A percentile compares a stretch with the other conserved stretches of the same genome.
phyloP scores from a whole-genome alignment of 306 rosid species.

The Casuarina cunninghamiana region DNA sequence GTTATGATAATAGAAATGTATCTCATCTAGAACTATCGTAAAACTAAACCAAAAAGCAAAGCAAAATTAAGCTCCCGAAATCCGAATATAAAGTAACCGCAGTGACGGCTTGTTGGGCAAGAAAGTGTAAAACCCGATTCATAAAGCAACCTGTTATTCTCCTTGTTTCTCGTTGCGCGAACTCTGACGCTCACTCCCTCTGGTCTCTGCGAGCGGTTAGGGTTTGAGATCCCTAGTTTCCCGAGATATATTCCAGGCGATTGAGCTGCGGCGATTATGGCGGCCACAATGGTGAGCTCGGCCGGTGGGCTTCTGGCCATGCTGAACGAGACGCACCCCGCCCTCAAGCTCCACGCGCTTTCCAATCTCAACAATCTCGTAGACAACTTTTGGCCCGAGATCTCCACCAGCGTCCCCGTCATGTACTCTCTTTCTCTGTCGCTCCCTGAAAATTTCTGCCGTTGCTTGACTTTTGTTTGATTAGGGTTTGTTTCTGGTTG shows the following conservation, averaged over 20 bases:
- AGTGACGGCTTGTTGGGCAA: background rate
- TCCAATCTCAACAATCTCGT: slow-evolving; percentile 88
- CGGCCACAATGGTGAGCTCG: slow-evolving; percentile 79
- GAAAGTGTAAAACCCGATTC: background rate
- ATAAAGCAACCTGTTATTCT: background rate
- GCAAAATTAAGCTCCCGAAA: no score
- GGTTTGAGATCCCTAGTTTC: background rate
- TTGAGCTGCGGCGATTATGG: slow-evolving; percentile 36
- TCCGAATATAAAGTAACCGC: no score
- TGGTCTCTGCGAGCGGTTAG: background rate
- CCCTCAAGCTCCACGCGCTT: slow-evolving; percentile 86
- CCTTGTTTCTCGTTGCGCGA: background rate
- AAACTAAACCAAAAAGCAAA: no score
- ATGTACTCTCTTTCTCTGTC: slow-evolving; percentile 49
- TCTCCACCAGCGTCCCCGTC: slow-evolving; percentile 92
- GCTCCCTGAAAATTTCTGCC: background rate
- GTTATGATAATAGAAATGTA: no score
- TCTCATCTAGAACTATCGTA: no score
- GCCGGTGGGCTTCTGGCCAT: slow-evolving; percentile 96
- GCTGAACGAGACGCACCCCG: slow-evolving; percentile 82
- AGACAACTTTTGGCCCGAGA: slow-evolving; percentile 96
- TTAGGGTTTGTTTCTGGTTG: slow-evolving; percentile 23
- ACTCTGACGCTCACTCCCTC: background rate
- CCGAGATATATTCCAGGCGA: background rate
- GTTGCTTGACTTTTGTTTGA: slow-evolving; percentile 8